Conservation (phyloP, 2,329 filamentous ascomycete genomes). For the Epichloe hybrida region DNA sequence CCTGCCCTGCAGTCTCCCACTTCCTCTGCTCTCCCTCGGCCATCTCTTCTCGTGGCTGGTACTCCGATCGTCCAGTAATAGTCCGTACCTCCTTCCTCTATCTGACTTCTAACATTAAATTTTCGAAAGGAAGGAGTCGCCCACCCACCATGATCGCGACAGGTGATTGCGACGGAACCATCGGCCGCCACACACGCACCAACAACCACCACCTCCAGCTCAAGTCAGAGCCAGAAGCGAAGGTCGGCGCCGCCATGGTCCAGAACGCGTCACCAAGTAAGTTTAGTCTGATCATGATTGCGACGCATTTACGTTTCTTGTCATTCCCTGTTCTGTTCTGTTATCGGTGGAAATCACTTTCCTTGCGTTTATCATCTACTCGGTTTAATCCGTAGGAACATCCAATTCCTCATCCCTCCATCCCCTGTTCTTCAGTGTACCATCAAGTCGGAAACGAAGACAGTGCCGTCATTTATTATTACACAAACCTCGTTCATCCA, state of each 20-base stretch:
- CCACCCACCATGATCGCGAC: not conserved
- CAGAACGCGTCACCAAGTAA: conserved; percentile 3
- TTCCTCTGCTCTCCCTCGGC: not conserved
- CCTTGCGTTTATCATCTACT: too few relatives aligned
- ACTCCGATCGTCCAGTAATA: too few relatives aligned
- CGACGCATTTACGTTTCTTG: not conserved
- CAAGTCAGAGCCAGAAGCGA: not conserved
- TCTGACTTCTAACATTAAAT: too few relatives aligned
- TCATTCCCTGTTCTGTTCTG: not conserved
- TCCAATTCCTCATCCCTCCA: not conserved
- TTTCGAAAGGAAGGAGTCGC: not conserved
- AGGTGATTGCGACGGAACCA: conserved; percentile 2
- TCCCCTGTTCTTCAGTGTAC: not conserved
- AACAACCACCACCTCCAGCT: not conserved
- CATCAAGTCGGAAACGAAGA: not conserved
- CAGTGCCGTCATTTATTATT: not conserved
- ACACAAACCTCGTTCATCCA: not conserved
- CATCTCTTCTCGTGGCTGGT: too few relatives aligned
- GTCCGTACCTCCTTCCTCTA: too few relatives aligned
- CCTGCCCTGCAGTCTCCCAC: not conserved
- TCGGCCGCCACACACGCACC: conserved; percentile 4
- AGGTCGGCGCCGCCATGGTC: not conserved
- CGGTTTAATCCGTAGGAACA: too few relatives aligned
- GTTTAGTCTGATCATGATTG: not conserved
- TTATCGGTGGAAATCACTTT: not conserved